Base-by-base conservation (phyloP, 2,329 filamentous ascomycete species). In the Macrophomina phaseolina region DNA sequence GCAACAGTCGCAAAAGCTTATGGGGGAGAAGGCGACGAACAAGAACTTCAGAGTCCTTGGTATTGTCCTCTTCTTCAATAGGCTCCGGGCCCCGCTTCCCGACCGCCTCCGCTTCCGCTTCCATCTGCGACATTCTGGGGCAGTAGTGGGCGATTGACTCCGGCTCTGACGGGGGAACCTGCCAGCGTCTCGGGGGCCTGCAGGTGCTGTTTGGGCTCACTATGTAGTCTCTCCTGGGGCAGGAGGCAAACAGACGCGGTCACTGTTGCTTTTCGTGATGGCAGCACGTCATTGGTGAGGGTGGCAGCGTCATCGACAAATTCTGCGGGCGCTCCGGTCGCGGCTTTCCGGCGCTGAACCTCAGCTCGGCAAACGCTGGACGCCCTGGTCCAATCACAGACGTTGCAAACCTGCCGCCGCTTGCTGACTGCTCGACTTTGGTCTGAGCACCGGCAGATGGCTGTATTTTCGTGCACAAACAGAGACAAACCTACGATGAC, bases 21-120 rank as follows among this genome's bases (percentile, higher is more conserved):
- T 8, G 4, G 5, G 2, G 5, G 23, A 7, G 4, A 28, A n/a
- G 14, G 5, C 49, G 7, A 40, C 51, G 3, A 6, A 58, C 63
- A 16, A 65, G 63, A 40, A 65, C 23, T 40, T 55, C 52, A 14
- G 51, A 49, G 23, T 65, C 63, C 52, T 65, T 56, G 40, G 63
- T 56, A 9, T 65, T 56, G 63, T 56, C 34, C 18, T 48, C 63
- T 11, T 28, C 63, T 4, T n/a, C 32, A 12, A 49, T 18, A 23
- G 45, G 42, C 58, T 61, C 58, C 8, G 46, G 40, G 14, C 45
- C 45, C 42, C 58, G 58, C 58, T 61, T 61, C 11, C n/a, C 8
- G 6, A 42, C 58, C 58, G 38, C 36, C 42, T 28, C 58, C 8
- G 58, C 6, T 2, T 49, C 58, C 8, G 58, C 4, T 7, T 49